These are phyloP conservation scores for Dichomitus squalens DNA, from an alignment of 1,284 basidiomycete genomes.

Conservation along the genomic window DNA sequence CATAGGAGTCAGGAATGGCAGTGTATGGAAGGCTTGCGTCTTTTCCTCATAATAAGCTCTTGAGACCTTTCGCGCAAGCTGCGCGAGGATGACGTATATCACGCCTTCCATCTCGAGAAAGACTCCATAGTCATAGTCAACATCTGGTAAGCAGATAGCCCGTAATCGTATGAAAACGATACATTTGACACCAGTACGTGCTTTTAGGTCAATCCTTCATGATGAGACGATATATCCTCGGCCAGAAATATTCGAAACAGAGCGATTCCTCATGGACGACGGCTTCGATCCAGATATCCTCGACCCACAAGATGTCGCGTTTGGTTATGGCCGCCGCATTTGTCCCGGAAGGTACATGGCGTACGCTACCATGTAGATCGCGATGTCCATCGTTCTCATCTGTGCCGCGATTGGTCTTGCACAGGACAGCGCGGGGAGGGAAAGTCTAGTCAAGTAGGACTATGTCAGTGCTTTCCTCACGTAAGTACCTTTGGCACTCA, in stretches of 20 bases:
- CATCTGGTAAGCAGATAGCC: too few species aligned
- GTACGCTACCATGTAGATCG: slow-evolving; percentile 27
- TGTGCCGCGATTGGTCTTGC: slow-evolving; percentile 28
- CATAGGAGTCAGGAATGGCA: neutral
- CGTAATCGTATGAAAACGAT: too few species aligned
- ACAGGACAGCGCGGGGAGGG: slow-evolving; percentile 10
- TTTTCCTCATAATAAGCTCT: neutral
- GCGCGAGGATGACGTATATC: slow-evolving; percentile 14
- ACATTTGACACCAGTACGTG: too few species aligned
- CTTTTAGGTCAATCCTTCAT: slow-evolving; percentile 29
- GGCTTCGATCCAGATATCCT: slow-evolving; percentile 7
- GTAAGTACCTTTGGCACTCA: neutral
- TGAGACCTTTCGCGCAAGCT: slow-evolving; percentile 9
- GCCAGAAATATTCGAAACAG: slow-evolving; percentile 26
- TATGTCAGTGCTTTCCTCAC: slow-evolving; percentile 12
- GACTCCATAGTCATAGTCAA: slow-evolving; percentile 7
- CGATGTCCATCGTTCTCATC: slow-evolving; percentile 25
- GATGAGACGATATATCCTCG: slow-evolving; percentile 22
- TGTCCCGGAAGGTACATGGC: slow-evolving; percentile 30
- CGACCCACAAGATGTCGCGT: slow-evolving; percentile 20
- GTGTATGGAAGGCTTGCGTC: neutral
- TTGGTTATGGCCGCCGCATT: slow-evolving; percentile 30
- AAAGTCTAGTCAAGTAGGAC: slow-evolving; percentile 10
- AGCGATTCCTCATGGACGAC: slow-evolving; percentile 27
- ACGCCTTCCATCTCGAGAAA: slow-evolving; percentile 12